Conservation (phyloP, 1,284 basidiomycete genomes). For the Naganishia sp. region DNA sequence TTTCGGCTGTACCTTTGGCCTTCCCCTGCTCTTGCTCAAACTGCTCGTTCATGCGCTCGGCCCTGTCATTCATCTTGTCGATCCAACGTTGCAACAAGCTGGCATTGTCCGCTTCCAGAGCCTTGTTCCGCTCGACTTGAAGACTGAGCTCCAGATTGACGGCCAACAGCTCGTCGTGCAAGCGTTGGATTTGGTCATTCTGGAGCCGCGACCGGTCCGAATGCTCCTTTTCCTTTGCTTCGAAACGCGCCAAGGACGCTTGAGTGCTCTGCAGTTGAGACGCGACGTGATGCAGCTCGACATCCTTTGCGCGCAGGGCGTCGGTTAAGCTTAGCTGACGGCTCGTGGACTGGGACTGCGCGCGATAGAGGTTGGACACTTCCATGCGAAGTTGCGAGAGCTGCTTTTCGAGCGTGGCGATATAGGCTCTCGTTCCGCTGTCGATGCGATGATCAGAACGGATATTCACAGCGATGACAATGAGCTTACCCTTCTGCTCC, state of each 20-base stretch:
- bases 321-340: conserved; percentile 94
- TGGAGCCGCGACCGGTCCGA: conserved; percentile 15
- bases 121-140: conserved; percentile 81
- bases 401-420: conserved; percentile 87
- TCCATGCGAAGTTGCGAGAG: conserved; percentile 87
- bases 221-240: conserved; percentile 19
- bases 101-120: conserved; percentile 86
- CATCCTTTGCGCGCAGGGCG: conserved; percentile 87
- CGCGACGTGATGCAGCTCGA: conserved; percentile 53
- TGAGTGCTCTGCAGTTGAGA: conserved; percentile 7
- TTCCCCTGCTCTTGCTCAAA: conserved; percentile 46
- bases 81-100: conserved; percentile 92
- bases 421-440: conserved; percentile 62
- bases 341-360: conserved; percentile 79
- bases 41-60: conserved; percentile 89
- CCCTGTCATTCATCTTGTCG: conserved; percentile 88
- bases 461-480: not conserved
- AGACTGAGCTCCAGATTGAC: conserved; percentile 86
- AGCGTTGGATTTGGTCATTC: conserved; percentile 60
- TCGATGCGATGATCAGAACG: not conserved
- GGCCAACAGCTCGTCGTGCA: conserved; percentile 91
- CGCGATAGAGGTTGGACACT: conserved; percentile 89
- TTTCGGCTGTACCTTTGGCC: not conserved
- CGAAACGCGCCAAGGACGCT: conserved; percentile 4
- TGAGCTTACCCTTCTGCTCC: conserved; percentile 8